Evolutionary conservation across 345 rosid species (phyloP).

Genomic region (Eucalyptus curtisii): DNA sequence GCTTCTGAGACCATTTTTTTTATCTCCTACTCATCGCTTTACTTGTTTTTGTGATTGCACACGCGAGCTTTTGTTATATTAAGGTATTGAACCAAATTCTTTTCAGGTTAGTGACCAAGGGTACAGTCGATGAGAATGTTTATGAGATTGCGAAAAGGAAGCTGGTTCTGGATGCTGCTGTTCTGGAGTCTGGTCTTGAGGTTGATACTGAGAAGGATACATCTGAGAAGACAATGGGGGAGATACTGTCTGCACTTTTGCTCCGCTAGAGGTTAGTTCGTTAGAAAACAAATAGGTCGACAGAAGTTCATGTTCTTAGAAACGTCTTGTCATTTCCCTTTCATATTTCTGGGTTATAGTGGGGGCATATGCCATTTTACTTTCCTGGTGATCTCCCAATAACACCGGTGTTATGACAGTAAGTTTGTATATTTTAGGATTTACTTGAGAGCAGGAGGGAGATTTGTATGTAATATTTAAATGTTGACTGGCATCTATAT

Average conservation of each 20-base stretch:
- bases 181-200: conserved; percentile 64
- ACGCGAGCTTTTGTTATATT: not conserved
- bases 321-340: not conserved
- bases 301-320: not conserved
- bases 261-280: conserved; percentile 24
- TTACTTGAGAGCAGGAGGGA: not conserved
- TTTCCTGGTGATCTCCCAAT: not conserved
- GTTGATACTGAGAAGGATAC: conserved; percentile 43
- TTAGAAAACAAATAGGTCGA: not conserved
- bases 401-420: not conserved
- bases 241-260: conserved; percentile 73
- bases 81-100: not conserved
- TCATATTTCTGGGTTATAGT: not conserved
- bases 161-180: conserved; percentile 80
- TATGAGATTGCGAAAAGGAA: conserved; percentile 91
- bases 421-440: not conserved
- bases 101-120: conserved; percentile 72
- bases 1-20: not conserved
- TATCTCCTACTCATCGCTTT: not conserved
- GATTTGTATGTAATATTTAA: not conserved
- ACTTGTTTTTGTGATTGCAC: not conserved
- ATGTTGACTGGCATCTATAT: not conserved
- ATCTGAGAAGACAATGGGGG: conserved; percentile 82
- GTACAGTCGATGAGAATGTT: conserved; percentile 85
- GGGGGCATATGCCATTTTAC: not conserved